phyloP scores from a whole-genome alignment of 192 early-diverging fungal species.

The Fimicolochytrium jonesii region DNA sequence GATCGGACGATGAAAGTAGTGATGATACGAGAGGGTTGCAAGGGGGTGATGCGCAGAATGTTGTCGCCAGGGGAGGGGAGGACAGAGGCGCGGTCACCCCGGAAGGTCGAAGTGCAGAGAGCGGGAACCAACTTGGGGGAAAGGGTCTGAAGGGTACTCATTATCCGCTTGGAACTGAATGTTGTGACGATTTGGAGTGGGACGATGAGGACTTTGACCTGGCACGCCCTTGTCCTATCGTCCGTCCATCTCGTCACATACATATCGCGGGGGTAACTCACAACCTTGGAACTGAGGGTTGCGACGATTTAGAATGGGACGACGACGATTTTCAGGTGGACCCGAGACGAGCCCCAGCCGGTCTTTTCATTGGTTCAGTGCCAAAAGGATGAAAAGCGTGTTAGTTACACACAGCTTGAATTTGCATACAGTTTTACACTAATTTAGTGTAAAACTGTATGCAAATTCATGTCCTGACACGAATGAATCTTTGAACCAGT shows the following conservation, averaged over 20 bases:
- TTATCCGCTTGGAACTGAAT: neutral
- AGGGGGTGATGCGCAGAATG: neutral
- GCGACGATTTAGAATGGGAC: slow-evolving; percentile 1
- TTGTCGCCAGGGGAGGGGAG: no score
- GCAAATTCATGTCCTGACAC: no score
- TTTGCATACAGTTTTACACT: no score
- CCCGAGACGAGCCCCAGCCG: neutral
- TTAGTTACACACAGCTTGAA: no score
- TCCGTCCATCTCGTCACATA: neutral
- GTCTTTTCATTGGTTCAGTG: no score
- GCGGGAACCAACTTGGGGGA: neutral
- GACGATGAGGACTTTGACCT: neutral
- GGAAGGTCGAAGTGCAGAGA: neutral
- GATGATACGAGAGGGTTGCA: neutral
- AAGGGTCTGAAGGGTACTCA: neutral
- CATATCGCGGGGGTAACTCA: neutral
- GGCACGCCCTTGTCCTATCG: neutral
- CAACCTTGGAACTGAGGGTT: neutral
- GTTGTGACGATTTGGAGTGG: slow-evolving; percentile 1
- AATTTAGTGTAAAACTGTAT: no score
- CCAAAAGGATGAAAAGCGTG: no score
- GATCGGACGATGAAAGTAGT: neutral
- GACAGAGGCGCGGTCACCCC: neutral
- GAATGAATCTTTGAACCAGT: no score
- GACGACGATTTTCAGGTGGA: neutral